phyloP scores from a whole-genome alignment of 768 basidiomycete species.

The Termitomyces bulborhizus region DNA sequence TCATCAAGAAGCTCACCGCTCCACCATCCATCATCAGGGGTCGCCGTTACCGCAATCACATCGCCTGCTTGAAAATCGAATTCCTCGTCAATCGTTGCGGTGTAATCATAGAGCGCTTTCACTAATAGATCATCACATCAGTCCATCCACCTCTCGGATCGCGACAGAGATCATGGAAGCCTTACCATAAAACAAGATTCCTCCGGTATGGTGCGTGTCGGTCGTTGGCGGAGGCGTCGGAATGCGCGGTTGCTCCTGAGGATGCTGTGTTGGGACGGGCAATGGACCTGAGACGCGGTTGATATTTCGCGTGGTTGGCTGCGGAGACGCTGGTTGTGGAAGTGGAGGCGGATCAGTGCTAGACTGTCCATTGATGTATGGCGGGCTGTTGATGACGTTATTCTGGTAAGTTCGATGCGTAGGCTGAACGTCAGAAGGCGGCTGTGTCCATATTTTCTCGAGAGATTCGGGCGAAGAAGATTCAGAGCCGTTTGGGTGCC shows the following conservation, averaged over 20 bases:
- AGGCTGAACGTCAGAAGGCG: background rate
- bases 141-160: background rate
- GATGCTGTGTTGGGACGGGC: conserved; percentile 8
- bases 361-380: conserved; percentile 3
- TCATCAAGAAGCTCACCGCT: conserved; percentile 82
- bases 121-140: conserved; percentile 36
- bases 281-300: conserved; percentile 13
- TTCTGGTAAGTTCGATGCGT: background rate
- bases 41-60: conserved; percentile 91
- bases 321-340: conserved; percentile 1
- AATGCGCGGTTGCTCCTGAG: conserved; percentile 12
- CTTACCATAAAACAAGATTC: conserved; percentile 83
- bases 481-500: conserved; percentile 8
- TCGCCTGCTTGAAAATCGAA: conserved; percentile 97
- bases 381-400: background rate
- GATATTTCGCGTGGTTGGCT: background rate
- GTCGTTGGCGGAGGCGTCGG: conserved; percentile 22
- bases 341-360: conserved; percentile 9
- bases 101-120: conserved; percentile 85
- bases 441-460: conserved; percentile 21
- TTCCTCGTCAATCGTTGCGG: conserved; percentile 81
- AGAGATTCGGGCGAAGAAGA: conserved; percentile 46
- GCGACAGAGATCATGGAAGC: conserved; percentile 4
- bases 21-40: conserved; percentile 99
- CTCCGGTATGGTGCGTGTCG: conserved; percentile 14